Evolutionary conservation across 2,329 filamentous ascomycete species (phyloP), one percentile per base, ranked within the genome.

Genomic region (Dryadomyces quercus-mongolicae): DNA sequence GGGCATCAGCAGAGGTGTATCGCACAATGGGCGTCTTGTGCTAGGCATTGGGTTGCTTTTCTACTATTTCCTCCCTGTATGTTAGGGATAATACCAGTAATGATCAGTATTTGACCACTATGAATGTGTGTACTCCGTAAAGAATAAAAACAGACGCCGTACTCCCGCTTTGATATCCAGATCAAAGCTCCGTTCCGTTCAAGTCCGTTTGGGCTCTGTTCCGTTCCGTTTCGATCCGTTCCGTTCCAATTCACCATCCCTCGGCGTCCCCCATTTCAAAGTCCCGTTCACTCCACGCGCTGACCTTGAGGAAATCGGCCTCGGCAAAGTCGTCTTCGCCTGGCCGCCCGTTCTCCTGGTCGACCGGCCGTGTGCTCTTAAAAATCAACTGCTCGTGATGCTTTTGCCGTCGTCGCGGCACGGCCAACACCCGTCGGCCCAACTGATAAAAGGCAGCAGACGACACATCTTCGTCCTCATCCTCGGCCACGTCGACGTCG

Each of bases 241-340:
- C n/a, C n/a, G n/a, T n/a, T n/a, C n/a, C n/a, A n/a, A n/a, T n/a
- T n/a, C n/a, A n/a, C n/a, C n/a, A n/a, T n/a, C n/a, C n/a, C n/a
- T n/a, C n/a, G n/a, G n/a, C n/a, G n/a, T n/a, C 68, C 38, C 62
- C 65, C 70, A 77, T 72, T 13, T 75, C 71, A 49, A 71, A 65
- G 25, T 71, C 70, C 43, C 66, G 67, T 13, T 59, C 61, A 36
- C 63, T 59, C 43, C 57, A 47, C 8, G 58, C 52, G 38, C 53
- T 58, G 1, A 66, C 71, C 54, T 81, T 78, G 53, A 84, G 65
- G 56, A 89, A 89, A 1, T 78, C 74, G 0, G 85, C 85, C 56
- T 89, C 85, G 55, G 77, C 82, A 64, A 88, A 88, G 64, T 88
- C 84, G 52, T 44, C 63, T 6, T 31, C 82, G 53, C 61, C 49